Evolutionary conservation across 2,329 filamentous ascomycete genomes (phyloP), one percentile per base, ranked within the genome.

Genomic region (Colletotrichum musae): DNA sequence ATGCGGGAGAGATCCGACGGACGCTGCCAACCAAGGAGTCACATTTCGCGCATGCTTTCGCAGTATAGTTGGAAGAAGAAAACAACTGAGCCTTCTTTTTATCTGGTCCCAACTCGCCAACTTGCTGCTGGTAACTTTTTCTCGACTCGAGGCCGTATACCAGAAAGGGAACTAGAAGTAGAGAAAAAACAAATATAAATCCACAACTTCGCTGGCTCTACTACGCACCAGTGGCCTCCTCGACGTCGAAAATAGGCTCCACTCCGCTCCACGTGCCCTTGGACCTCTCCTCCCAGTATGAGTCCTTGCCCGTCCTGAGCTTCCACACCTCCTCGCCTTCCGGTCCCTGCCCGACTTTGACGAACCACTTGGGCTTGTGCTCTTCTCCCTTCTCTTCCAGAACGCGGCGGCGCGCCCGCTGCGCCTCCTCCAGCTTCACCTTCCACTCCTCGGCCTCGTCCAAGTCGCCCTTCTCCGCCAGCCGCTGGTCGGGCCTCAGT

Each of bases 241-340:
- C 21, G 5, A 6, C 26, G 24, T 48, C 39, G 73, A 88, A 90
- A 60, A 90, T 82, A 54, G 87, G 80, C 72, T 85, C 81, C 41
- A 89, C 79, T 5, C 86, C 86, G 4, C 76, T 79, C 94, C 93
- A 97, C 64, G 84, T 84, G 1, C 91, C 91, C 72, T 83, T 88
- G 3, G 85, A 87, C 70, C 95, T 88, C 81, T 94, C 92, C 77
- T 97, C 95, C 96, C 96, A 99, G 81, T 99, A 99, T 9, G 94
- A 91, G 18, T 97, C 94, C 80, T 92, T 94, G 21, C 94, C 94
- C 3, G 85, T 85, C 83, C 91, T 96, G 72, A 97, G 80, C 75
- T 90, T 88, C 93, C 93, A 93, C 12, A 92, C 85, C 76, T 93
- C 90, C 76, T 93, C 91, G 4, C 87, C 88, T 56, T 88, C 86